Base-by-base conservation (phyloP, 352 stramenopile species). In the Globisporangium cystogenes region DNA sequence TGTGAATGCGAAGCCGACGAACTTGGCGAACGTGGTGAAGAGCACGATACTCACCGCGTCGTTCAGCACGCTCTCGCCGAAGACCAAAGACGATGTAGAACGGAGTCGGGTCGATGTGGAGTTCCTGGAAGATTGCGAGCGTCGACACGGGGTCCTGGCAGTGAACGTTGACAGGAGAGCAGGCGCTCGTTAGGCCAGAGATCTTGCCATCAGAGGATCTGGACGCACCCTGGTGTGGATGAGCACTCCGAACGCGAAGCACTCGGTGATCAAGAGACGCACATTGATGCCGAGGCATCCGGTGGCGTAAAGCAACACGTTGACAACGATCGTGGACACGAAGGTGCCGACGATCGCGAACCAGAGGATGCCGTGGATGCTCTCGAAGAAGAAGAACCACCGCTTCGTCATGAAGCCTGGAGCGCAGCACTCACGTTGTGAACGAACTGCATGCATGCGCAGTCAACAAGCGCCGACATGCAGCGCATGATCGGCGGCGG, bases 41-140 rank as follows among this genome's bases (percentile, higher is more conserved):
- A 99, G 70, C 31, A 98, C 95, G 72, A 99, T 98, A 16, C 92
- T 91, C 35, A 99, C 90, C 1, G 96, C 96, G 72, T 99, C 96
- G 60, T 99, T 99, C 31, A 99, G 62, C 15, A 99, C 95, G 53
- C 80, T 97, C 55, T 99, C 96, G 42, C 96, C 96, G 81, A 99
- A 99, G 14, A 99, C 91, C 29, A 99, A 82, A 57, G n/a, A 98
- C 87, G 21, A 98, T 64, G 60, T 97, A 98, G 62, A 98, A 98
- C 7, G 98, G 68, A 47, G 81, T 91, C 33, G 90, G 90, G 55
- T 98, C 87, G 7, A 90, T 78, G 50, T 83, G 76, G 0, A 94
- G 78, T 53, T 92, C 81, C 60, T 96, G 82, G 67, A 98, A 97
- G 5, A 97, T 86, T 3, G 88, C 85, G 20, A 98, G 69, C 39